Evolutionary conservation across 2,329 filamentous ascomycete species (phyloP), one percentile per base, ranked within the genome.

Genomic region (Periconia macrospinosa): DNA sequence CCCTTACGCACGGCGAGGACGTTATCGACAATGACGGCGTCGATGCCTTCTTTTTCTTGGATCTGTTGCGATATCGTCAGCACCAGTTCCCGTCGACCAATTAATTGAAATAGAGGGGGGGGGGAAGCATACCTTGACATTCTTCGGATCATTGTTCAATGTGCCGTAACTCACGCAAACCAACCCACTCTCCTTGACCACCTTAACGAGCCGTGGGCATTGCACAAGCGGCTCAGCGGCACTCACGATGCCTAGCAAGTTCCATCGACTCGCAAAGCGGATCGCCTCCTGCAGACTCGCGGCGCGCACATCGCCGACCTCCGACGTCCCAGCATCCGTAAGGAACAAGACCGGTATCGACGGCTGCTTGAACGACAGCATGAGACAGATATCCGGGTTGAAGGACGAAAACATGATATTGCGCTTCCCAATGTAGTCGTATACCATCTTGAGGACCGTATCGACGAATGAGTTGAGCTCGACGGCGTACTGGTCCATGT

Each of bases 321-420:
- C 81, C 17, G 78, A 83, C n/a, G 86, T 87, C 0, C 93, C 94
- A 0, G 92, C 91, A 66, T 99, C 94, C 0, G 89, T 95, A 41
- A 99, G 81, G 78, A 99, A 99, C 57, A 99, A 79, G 55, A 99
- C 92, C 0, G 94, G 95, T 52, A 97, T 97, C 43, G 90, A 95
- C 1, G 93, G 93, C 77, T 99, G 94, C 78, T 99, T 99, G 82
- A 96, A 96, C 51, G 89, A 94, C 41, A 97, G 80, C 60, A 96
- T 86, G 14, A 99, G 83, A 71, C 94, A 99, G 44, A 99, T 92
- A 67, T 99, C 94, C 0, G 94, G 94, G 75, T 97, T 96, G 79
- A 99, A 99, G 47, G 90, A 94, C 59, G 91, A 96, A 77, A 99
- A 97, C 61, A 99, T 91, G 73, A 99, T 89, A 76, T 96, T 92